Conservation (phyloP, 208 protist genomes). For the Endotrypanum monterogeii region DNA sequence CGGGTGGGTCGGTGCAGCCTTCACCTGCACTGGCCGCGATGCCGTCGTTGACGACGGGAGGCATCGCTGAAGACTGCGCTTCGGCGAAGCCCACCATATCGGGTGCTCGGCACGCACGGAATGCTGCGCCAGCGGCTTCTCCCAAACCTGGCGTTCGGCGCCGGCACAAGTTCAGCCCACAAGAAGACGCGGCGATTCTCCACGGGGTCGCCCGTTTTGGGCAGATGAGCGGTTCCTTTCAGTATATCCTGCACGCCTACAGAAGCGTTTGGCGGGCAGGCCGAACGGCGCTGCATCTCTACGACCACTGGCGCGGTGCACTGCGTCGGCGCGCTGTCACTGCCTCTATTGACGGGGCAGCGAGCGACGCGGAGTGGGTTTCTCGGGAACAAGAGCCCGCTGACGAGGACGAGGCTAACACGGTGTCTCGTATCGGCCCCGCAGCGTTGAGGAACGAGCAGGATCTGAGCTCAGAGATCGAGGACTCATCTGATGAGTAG, state of each 20-base stretch:
- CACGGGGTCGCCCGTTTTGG: constrained; percentile 71
- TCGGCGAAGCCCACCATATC: background rate
- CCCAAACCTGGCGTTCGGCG: constrained; percentile 14
- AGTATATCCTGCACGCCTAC: constrained; percentile 69
- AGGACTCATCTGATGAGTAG: constrained; percentile 21
- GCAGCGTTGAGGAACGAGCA: background rate
- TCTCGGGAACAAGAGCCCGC: background rate
- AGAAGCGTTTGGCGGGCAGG: constrained; percentile 54
- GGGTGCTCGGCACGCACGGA: background rate
- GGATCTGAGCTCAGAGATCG: constrained; percentile 32
- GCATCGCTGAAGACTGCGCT: background rate
- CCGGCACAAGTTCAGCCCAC: constrained; percentile 54
- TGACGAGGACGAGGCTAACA: background rate
- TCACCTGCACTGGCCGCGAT: background rate
- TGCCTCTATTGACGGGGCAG: constrained; percentile 10
- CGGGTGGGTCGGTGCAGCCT: background rate
- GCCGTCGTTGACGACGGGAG: background rate
- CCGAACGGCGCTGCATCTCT: constrained; percentile 66
- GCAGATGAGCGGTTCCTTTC: constrained; percentile 47
- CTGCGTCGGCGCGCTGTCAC: constrained; percentile 42
- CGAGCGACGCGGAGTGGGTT: background rate
- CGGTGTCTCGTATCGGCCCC: background rate
- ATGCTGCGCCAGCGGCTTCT: background rate
- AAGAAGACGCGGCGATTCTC: constrained; percentile 80
- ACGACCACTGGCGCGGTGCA: constrained; percentile 85